Evolutionary conservation across 2,329 filamentous ascomycete species (phyloP).

Genomic region (Colletotrichum sp.): DNA sequence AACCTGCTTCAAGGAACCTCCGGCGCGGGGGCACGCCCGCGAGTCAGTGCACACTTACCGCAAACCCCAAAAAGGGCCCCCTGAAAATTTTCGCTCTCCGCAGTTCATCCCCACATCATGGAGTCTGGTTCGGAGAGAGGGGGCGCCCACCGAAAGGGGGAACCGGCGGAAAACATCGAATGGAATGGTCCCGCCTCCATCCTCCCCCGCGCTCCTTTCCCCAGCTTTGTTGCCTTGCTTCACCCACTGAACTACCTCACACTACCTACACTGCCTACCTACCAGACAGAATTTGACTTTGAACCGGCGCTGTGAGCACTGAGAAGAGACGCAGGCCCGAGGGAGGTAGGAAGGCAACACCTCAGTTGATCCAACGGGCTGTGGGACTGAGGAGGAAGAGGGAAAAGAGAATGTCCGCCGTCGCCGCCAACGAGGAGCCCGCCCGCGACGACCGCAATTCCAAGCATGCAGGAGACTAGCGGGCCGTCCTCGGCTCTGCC

Average conservation of each 20-base stretch:
- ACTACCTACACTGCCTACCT: neutral
- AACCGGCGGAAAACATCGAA: neutral
- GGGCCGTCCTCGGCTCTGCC: conserved; percentile 7
- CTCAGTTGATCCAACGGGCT: neutral
- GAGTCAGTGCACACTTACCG: neutral
- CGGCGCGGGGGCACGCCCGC: neutral
- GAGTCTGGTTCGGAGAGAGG: neutral
- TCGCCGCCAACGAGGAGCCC: neutral
- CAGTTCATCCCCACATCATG: conserved; percentile 3
- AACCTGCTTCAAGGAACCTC: neutral
- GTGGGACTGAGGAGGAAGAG: neutral
- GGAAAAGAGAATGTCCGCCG: conserved; percentile 3
- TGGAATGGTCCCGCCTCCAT: neutral
- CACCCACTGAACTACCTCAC: neutral
- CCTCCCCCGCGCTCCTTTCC: neutral
- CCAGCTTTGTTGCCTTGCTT: conserved; percentile 1
- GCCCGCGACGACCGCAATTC: conserved; percentile 6
- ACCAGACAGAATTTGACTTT: neutral
- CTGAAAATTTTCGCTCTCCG: neutral
- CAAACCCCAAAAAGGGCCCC: neutral
- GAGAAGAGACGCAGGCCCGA: neutral
- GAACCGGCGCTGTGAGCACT: neutral
- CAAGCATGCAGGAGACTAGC: conserved; percentile 21
- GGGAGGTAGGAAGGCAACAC: neutral
- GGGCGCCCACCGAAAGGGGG: neutral